Conservation (phyloP, 2,329 filamentous ascomycete genomes). For the Calonectria henricotiae region DNA sequence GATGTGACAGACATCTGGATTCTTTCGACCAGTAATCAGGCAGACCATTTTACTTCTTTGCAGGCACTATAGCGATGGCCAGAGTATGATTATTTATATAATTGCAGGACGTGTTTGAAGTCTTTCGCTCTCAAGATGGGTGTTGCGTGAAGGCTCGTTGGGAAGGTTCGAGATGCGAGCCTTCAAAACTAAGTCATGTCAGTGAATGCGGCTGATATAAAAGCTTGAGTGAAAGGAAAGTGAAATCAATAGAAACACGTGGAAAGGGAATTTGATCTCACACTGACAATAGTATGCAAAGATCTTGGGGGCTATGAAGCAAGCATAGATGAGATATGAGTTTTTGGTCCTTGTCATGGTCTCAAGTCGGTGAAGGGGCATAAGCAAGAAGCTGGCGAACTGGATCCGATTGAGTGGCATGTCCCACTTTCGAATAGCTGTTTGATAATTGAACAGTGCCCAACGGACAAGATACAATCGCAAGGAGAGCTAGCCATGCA, state of each 20-base stretch:
- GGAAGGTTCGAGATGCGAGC: background rate
- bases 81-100: background rate
- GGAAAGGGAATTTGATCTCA: too few relatives aligned
- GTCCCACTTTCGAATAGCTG: background rate
- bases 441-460: background rate
- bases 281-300: background rate
- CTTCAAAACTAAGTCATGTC: background rate
- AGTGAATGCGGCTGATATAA: background rate
- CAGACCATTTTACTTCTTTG: background rate
- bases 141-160: too few relatives aligned
- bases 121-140: background rate
- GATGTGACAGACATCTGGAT: slow-evolving; percentile 1
- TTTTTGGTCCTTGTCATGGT: background rate
- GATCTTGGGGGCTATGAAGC: background rate
- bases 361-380: background rate
- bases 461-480: background rate
- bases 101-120: background rate
- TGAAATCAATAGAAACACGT: too few relatives aligned
- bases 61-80: background rate
- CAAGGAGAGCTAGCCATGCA: background rate
- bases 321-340: background rate
- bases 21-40: background rate
- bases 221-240: too few relatives aligned
- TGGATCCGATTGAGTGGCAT: background rate
- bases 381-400: slow-evolving; percentile 3